A percentile compares a stretch with the other conserved stretches of the same genome.
Conservation (phyloP, 2,329 filamentous ascomycete genomes). For the Clarireedia hainanense region DNA sequence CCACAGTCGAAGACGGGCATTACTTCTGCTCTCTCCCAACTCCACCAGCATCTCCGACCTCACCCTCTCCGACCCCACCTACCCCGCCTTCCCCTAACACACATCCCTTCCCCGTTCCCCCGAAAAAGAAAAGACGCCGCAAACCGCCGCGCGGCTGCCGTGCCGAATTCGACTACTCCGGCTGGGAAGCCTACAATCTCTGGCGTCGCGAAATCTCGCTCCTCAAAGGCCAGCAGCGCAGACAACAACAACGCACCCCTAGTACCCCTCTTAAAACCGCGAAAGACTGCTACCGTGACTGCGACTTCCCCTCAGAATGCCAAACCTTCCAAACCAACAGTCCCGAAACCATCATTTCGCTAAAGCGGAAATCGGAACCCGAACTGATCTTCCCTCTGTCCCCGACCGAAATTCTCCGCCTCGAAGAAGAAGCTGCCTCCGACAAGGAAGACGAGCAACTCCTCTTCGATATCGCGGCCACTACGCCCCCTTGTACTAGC, state of each 20-base stretch:
- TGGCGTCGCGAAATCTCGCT: slow-evolving; percentile 2
- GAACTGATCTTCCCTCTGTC: neutral
- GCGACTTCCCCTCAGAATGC: slow-evolving; percentile 8
- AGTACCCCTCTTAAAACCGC: neutral
- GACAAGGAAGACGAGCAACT: slow-evolving; percentile 5
- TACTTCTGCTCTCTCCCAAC: slow-evolving; percentile 14
- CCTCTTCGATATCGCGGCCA: slow-evolving; percentile 3
- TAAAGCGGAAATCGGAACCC: neutral
- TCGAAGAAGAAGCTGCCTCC: neutral
- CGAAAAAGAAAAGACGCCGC: slow-evolving; percentile 4
- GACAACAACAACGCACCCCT: neutral
- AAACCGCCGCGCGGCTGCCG: slow-evolving; percentile 5
- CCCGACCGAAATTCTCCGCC: neutral
- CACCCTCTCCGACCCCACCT: neutral
- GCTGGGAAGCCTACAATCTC: slow-evolving; percentile 9
- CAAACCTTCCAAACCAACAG: neutral
- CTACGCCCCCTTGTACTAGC: neutral
- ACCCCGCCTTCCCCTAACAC: neutral
- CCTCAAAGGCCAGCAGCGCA: neutral
- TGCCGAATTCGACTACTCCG: slow-evolving; percentile 13
- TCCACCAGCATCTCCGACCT: slow-evolving; percentile 2
- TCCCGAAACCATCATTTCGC: neutral
- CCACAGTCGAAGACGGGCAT: slow-evolving; percentile 19
- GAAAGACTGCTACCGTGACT: slow-evolving; percentile 7
- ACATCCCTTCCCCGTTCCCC: neutral